Percentiles rank a stretch among this genome's conserved stretches.
Evolutionary conservation across 345 rosid species (phyloP).

Genomic region (Lepidium aucheri): DNA sequence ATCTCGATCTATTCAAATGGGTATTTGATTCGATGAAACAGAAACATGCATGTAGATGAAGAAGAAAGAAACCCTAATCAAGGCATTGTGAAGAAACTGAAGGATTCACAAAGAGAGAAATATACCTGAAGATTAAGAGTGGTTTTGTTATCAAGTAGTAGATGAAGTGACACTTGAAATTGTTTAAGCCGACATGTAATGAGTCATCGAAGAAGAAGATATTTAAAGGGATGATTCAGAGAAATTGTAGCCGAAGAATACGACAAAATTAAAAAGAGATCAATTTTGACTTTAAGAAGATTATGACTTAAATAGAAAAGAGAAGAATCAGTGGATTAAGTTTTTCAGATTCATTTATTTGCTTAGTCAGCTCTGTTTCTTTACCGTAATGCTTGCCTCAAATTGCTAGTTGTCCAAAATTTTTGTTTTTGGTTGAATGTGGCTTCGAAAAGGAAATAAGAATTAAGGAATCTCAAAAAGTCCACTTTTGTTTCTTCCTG

Average conservation of each 20-base stretch:
- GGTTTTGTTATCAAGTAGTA: neutral
- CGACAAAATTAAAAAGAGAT: neutral
- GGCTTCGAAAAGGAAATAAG: too few relatives aligned
- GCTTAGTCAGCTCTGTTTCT: too few relatives aligned
- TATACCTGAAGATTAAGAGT: conserved; percentile 4
- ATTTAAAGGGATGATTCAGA: neutral
- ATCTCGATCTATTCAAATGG: neutral
- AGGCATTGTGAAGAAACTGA: neutral
- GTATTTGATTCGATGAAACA: neutral
- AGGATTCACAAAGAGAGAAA: neutral
- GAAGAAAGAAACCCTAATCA: neutral
- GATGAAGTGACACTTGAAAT: neutral
- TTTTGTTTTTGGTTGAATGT: too few relatives aligned
- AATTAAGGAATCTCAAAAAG: too few relatives aligned
- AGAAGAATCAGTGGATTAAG: too few relatives aligned
- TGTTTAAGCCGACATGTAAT: neutral
- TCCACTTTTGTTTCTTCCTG: too few relatives aligned
- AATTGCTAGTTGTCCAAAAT: too few relatives aligned
- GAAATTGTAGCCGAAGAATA: neutral
- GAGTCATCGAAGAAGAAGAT: neutral
- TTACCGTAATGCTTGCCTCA: too few relatives aligned
- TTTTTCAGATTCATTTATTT: too few relatives aligned
- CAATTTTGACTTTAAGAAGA: neutral
- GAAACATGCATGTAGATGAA: conserved; percentile 12
- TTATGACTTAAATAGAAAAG: neutral